Evolutionary conservation across 169 alveolate species (phyloP).

Genomic region (Eimeria necatrix): DNA sequence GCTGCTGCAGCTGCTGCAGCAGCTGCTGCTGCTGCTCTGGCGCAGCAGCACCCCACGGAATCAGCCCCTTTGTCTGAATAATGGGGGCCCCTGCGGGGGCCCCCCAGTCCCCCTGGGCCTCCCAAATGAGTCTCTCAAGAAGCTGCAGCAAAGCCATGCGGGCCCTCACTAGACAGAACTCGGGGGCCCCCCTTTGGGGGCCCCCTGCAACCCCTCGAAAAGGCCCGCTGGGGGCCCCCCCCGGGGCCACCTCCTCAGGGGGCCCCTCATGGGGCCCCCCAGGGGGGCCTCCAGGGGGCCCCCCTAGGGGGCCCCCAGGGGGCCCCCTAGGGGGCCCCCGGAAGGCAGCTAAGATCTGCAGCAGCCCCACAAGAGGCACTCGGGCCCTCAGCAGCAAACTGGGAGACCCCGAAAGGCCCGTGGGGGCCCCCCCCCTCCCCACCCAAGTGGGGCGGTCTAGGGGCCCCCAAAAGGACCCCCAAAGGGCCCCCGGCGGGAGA

Average conservation of each 20-base stretch:
- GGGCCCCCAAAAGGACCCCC: slow-evolving; percentile 31
- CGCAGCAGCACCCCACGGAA: neutral
- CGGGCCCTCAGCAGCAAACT: neutral
- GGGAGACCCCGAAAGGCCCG: neutral
- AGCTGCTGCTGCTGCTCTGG: too few relatives aligned
- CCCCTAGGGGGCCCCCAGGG: neutral
- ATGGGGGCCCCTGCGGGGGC: slow-evolving; percentile 22
- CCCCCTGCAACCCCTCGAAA: too few relatives aligned
- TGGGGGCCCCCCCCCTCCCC: slow-evolving; percentile 60
- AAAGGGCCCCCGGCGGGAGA: slow-evolving; percentile 32
- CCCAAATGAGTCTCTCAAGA: slow-evolving; percentile 28
- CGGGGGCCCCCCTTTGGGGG: neutral
- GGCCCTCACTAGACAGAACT: neutral
- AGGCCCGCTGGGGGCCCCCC: too few relatives aligned
- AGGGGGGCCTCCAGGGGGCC: neutral
- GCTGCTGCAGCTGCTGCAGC: too few relatives aligned
- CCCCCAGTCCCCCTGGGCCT: slow-evolving; percentile 35
- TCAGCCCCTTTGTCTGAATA: neutral
- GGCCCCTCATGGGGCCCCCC: slow-evolving; percentile 18
- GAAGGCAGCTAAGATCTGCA: slow-evolving; percentile 31
- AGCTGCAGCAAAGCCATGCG: slow-evolving; percentile 1
- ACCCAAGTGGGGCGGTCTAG: neutral
- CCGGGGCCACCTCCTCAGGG: neutral
- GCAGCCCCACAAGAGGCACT: neutral
- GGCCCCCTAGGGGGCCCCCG: neutral